Conservation (phyloP, 2,329 filamentous ascomycete species). For the Ophiostoma himal-ulmi region DNA sequence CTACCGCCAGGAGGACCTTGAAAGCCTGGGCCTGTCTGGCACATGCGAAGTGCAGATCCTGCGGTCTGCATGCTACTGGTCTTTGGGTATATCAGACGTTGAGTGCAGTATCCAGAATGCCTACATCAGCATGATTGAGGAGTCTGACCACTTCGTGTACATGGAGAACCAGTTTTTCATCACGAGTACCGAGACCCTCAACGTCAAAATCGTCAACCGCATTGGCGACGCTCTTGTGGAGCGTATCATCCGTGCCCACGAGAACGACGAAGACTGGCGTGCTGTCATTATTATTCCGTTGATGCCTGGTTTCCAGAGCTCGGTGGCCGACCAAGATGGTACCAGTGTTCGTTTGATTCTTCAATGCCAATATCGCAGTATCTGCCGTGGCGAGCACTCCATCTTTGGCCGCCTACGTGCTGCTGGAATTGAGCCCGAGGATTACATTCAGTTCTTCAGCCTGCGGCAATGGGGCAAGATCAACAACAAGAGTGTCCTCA, state of each 20-base stretch:
- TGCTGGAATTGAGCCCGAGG: slow-evolving; percentile 80
- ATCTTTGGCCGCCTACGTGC: slow-evolving; percentile 83
- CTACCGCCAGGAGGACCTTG: slow-evolving; percentile 77
- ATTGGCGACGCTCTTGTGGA: slow-evolving; percentile 94
- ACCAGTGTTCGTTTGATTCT: slow-evolving; percentile 93
- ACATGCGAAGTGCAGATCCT: slow-evolving; percentile 96
- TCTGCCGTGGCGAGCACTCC: slow-evolving; percentile 84
- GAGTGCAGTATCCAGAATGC: slow-evolving; percentile 96
- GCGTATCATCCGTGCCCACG: slow-evolving; percentile 76
- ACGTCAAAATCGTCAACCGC: slow-evolving; percentile 80
- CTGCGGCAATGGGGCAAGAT: slow-evolving; percentile 89
- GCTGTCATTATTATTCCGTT: slow-evolving; percentile 85
- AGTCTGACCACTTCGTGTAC: slow-evolving; percentile 95
- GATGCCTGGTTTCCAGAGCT: slow-evolving; percentile 98
- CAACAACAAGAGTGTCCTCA: slow-evolving; percentile 70
- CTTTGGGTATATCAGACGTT: slow-evolving; percentile 76
- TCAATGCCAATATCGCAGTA: slow-evolving; percentile 94
- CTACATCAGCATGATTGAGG: slow-evolving; percentile 89
- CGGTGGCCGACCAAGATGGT: slow-evolving; percentile 87
- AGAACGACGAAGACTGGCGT: slow-evolving; percentile 83
- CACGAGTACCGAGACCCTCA: slow-evolving; percentile 82
- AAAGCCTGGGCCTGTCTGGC: slow-evolving; percentile 80
- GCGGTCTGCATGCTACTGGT: slow-evolving; percentile 86
- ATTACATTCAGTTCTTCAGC: slow-evolving; percentile 94
- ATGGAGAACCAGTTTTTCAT: slow-evolving; percentile 99